Base-by-base conservation (phyloP, 2,329 filamentous ascomycete genomes). In the Esteya vermicola region DNA sequence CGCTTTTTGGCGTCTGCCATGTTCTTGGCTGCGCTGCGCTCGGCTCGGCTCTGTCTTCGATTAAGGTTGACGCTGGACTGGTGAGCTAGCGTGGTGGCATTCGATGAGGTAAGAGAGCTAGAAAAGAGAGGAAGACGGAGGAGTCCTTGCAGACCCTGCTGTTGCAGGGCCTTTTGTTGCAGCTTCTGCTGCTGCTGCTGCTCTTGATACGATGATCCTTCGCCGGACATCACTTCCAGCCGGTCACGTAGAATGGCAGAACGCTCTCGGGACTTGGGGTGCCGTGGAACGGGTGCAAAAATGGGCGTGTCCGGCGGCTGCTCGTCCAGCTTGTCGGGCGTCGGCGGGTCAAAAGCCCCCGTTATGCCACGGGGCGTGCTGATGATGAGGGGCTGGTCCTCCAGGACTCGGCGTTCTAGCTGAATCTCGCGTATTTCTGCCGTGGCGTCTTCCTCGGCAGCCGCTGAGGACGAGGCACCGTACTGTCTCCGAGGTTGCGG, bases 1-100 rank as follows among this genome's bases (percentile, higher is more conserved):
- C 62, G 64, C 48, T 63, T 65, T 57, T 68, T 73, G 2, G 74
- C 74, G 45, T 78, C 73, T 16, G 68, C 63, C 22, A 78, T 71
- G 47, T 78, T 79, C 56, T 71, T 76, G 9, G 72, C 66, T 6
- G 74, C 74, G 42, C 72, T 75, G 22, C 72, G 61, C 51, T 73
- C 70, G 2, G 73, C 73, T 31, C 74, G 65, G 49, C 72, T 76
- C 28, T 61, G 62, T 21, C 61, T 63, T 26, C 70, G 58, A n/a
- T n/a, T n/a, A n/a, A n/a, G n/a, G 41, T 54, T 63, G 6, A 74
- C 53, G 32, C 62, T 63, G 1, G 61, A 53, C 33, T 59, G 59
- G 26, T 43, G 61, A 47, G 42, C 60, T 56, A 38, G 14, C 6
- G 54, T 47, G 7, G 61, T 57, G 6, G 21, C 9, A 3, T 58